These are phyloP conservation scores for Termitomyces bulborhizus DNA, from an alignment of 768 basidiomycete genomes.

Conservation along the genomic window DNA sequence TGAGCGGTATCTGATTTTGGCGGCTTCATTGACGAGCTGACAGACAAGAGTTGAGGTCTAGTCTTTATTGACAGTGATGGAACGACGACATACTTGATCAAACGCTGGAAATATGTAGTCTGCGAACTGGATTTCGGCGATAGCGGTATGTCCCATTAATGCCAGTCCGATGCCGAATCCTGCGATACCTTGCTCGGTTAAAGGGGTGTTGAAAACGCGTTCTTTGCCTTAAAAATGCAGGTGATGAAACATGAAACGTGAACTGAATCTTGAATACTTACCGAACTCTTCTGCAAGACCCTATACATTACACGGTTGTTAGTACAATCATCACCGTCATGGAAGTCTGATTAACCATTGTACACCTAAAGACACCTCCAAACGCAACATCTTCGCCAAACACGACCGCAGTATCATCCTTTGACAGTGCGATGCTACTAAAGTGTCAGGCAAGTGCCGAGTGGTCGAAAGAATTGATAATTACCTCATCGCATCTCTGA, in stretches of 20 bases:
- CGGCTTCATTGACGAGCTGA: conserved; percentile 91
- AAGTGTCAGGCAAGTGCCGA: not conserved
- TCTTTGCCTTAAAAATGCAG: conserved; percentile 55
- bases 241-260: conserved; percentile 1
- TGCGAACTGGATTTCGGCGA: conserved; percentile 89
- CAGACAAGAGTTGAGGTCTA: not conserved
- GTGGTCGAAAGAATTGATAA: conserved; percentile 1
- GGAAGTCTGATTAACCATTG: conserved; percentile 53
- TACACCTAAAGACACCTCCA: conserved; percentile 92
- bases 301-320: conserved; percentile 25
- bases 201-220: conserved; percentile 91
- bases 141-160: conserved; percentile 89
- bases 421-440: conserved; percentile 68
- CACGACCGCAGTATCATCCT: conserved; percentile 83
- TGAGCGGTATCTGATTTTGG: conserved; percentile 87
- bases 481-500: conserved; percentile 85
- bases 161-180: conserved; percentile 93
- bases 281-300: conserved; percentile 93
- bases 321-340: not conserved
- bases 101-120: conserved; percentile 95
- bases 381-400: conserved; percentile 93
- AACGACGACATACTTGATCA: conserved; percentile 59
- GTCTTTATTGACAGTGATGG: not conserved
- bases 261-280: conserved; percentile 24
- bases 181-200: conserved; percentile 91